Percentiles rank a stretch among this genome's conserved stretches.
Evolutionary conservation across 805 yeast genomes (phyloP).

Genomic region (Yarrowia sp.): DNA sequence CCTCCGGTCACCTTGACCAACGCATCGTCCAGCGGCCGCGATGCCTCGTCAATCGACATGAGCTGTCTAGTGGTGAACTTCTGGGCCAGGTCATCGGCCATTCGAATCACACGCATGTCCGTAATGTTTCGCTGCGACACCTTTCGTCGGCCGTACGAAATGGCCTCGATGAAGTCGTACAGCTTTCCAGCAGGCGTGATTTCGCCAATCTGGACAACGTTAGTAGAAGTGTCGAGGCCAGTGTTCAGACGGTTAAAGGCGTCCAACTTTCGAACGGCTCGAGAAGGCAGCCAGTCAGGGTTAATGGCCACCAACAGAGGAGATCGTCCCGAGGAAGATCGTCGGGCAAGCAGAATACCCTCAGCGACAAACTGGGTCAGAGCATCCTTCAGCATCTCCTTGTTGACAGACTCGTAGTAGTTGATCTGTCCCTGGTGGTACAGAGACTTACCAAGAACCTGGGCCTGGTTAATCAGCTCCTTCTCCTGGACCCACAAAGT

Average conservation of each 20-base stretch:
- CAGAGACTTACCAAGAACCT: constrained; percentile 44
- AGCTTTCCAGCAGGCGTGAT: constrained; percentile 37
- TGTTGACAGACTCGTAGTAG: constrained; percentile 45
- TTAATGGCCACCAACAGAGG: constrained; percentile 21
- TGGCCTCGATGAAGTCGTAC: constrained; percentile 38
- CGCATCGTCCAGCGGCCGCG: constrained; percentile 21
- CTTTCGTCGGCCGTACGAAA: constrained; percentile 41
- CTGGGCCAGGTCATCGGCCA: constrained; percentile 15
- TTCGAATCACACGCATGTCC: constrained; percentile 23
- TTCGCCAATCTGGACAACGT: constrained; percentile 27
- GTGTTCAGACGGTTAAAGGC: constrained; percentile 14
- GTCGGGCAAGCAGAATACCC: constrained; percentile 36
- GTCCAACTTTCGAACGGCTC: constrained; percentile 7
- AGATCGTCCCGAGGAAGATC: constrained; percentile 9
- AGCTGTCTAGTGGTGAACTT: constrained; percentile 16
- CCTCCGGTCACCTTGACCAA: constrained; percentile 8
- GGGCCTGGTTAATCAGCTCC: constrained; percentile 40
- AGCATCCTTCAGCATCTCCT: constrained; percentile 43
- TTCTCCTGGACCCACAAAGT: constrained; percentile 38
- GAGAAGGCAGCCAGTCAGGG: constrained; percentile 20
- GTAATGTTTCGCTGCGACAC: constrained; percentile 20
- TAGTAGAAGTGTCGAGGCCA: constrained; percentile 2
- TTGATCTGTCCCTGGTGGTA: constrained; percentile 44
- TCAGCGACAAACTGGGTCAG: constrained; percentile 38
- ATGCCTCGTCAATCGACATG: constrained; percentile 21